A percentile compares a stretch with the other conserved stretches of the same genome.
Evolutionary conservation across 2,329 filamentous ascomycete genomes (phyloP).

Genomic region (Aureobasidium sp.): DNA sequence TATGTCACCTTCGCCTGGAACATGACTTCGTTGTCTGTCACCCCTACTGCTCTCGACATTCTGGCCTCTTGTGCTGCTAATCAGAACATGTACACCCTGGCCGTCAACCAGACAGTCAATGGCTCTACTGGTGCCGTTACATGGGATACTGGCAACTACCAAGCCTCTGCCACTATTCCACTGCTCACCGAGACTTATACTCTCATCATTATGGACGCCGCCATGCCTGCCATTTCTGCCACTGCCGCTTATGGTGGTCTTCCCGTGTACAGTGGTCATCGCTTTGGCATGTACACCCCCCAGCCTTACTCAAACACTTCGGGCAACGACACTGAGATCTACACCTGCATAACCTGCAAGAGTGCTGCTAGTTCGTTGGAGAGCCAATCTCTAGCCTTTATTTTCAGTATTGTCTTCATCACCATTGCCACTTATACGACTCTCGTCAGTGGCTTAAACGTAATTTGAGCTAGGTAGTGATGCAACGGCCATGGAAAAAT

Average conservation of each 20-base stretch:
- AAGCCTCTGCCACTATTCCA: constrained; percentile 42
- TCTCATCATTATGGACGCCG: constrained; percentile 54
- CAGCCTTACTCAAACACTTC: constrained; percentile 44
- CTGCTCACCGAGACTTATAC: constrained; percentile 56
- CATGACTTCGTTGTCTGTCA: constrained; percentile 56
- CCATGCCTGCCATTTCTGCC: constrained; percentile 43
- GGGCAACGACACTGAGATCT: constrained; percentile 18
- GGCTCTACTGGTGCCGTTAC: constrained; percentile 43
- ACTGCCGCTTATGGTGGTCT: constrained; percentile 50
- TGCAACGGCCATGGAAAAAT: not conserved
- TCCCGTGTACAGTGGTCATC: constrained; percentile 43
- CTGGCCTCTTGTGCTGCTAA: constrained; percentile 55
- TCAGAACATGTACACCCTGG: constrained; percentile 54
- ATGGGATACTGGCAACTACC: constrained; percentile 55
- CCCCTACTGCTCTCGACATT: constrained; percentile 54
- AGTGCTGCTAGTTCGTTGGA: constrained; percentile 47
- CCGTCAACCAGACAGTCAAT: constrained; percentile 46
- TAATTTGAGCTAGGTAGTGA: not conserved
- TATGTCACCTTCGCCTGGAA: constrained; percentile 61
- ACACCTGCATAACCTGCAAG: constrained; percentile 50
- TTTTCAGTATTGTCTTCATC: constrained; percentile 49
- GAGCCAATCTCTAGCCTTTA: constrained; percentile 48
- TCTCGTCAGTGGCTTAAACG: constrained; percentile 30
- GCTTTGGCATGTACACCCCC: constrained; percentile 57
- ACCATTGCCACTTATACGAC: constrained; percentile 53